These are phyloP conservation scores for Pleurostoma richardsiae DNA, from an alignment of 2,329 filamentous ascomycete genomes.

Conservation along the genomic window DNA sequence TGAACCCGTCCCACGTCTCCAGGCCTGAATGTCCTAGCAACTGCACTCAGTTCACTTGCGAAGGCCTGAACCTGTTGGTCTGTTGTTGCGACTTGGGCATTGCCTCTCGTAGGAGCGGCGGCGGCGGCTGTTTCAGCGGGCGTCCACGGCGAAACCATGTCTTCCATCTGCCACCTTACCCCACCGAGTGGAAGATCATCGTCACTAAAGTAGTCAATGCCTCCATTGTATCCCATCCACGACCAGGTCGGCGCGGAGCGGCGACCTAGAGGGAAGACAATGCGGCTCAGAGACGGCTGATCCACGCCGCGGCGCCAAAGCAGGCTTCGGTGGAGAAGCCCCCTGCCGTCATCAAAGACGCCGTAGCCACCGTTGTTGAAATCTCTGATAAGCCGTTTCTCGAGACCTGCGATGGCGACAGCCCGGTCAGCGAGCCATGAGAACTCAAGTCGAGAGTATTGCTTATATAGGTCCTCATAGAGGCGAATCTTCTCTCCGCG, in stretches of 20 bases:
- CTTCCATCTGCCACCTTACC: background rate
- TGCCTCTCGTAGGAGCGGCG: no score
- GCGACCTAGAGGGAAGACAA: background rate
- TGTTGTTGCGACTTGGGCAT: no score
- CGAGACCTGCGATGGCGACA: constrained; percentile 21
- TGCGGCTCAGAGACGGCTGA: background rate
- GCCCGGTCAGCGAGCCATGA: constrained; percentile 15
- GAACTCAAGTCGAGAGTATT: constrained; percentile 21
- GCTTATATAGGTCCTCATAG: constrained; percentile 16
- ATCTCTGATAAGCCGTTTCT: constrained; percentile 14
- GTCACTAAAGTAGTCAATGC: constrained; percentile 22
- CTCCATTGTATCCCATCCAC: constrained; percentile 27
- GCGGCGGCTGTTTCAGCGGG: no score
- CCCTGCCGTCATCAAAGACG: constrained; percentile 16
- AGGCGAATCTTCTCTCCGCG: constrained; percentile 12
- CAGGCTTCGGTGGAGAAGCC: constrained; percentile 17
- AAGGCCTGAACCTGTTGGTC: no score
- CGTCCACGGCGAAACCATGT: background rate
- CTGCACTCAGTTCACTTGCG: background rate
- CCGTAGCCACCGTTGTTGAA: constrained; percentile 18
- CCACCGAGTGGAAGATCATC: constrained; percentile 12
- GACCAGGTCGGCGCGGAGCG: constrained; percentile 22
- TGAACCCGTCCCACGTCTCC: background rate
- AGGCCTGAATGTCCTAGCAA: no score
- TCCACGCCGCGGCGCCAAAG: constrained; percentile 18